These are phyloP conservation scores for Annulohypoxylon maeteangense DNA, from an alignment of 495 filamentous ascomycete species.

Conservation along the genomic window DNA sequence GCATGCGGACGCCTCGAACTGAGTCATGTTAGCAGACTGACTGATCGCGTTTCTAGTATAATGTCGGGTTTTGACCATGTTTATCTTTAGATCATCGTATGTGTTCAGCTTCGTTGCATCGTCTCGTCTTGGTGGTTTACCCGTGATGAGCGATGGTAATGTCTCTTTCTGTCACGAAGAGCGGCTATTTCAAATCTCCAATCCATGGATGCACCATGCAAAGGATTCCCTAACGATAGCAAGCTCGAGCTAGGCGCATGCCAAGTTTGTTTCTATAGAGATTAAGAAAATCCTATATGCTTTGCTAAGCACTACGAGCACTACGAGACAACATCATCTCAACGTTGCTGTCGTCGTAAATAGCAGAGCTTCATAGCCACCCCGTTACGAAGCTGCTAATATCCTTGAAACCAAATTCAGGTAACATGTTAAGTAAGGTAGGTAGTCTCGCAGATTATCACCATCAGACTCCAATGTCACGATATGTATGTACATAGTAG, in stretches of 20 bases:
- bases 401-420: neutral
- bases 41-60: constrained; percentile 2
- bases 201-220: neutral
- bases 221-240: neutral
- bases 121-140: neutral
- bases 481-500: no score
- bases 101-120: neutral
- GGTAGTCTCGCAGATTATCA: neutral
- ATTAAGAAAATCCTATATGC: neutral
- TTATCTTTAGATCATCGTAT: constrained; percentile 17
- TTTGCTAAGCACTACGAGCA: constrained; percentile 8
- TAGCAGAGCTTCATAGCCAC: neutral
- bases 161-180: neutral
- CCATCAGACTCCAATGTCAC: neutral
- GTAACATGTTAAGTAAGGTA: constrained; percentile 4
- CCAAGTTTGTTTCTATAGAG: neutral
- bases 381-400: neutral
- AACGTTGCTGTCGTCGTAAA: neutral
- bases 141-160: neutral
- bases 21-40: neutral
- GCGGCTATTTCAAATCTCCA: neutral
- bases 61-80: neutral
- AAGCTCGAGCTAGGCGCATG: neutral
- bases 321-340: constrained; percentile 6
- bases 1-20: neutral